Percentiles rank a stretch among this genome's conserved stretches.
Conservation (phyloP, 129 eudicot genomes). For the Tanacetum coccineum region DNA sequence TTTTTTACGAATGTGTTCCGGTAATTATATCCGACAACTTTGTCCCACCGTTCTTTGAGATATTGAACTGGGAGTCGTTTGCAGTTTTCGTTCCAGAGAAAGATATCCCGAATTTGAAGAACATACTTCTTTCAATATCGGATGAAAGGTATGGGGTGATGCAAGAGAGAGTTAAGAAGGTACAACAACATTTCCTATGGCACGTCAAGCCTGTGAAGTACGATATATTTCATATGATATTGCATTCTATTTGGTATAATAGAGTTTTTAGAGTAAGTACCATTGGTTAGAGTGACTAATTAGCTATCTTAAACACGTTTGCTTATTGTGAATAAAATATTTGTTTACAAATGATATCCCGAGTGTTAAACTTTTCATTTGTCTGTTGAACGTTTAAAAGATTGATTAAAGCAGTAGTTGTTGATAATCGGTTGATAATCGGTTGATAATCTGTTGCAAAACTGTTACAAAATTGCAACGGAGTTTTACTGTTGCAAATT, state of each 20-base stretch:
- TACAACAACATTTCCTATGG: slow-evolving; percentile 46
- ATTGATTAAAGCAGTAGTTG: too few relatives aligned
- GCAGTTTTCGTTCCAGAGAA: slow-evolving; percentile 32
- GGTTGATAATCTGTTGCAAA: too few relatives aligned
- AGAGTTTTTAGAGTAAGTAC: slow-evolving; percentile 8
- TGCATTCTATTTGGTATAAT: slow-evolving; percentile 8
- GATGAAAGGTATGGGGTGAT: slow-evolving; percentile 22
- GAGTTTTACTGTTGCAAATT: too few relatives aligned
- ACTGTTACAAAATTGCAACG: too few relatives aligned
- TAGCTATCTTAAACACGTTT: too few relatives aligned
- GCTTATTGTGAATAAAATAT: too few relatives aligned
- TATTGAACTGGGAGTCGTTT: slow-evolving; percentile 41
- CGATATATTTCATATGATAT: slow-evolving; percentile 11
- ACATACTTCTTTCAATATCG: slow-evolving; percentile 32
- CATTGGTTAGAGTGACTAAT: background rate
- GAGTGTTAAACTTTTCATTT: too few relatives aligned
- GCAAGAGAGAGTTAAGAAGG: slow-evolving; percentile 38
- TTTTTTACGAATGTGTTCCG: slow-evolving; percentile 40
- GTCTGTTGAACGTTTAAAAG: too few relatives aligned
- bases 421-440: too few relatives aligned
- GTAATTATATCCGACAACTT: slow-evolving; percentile 43
- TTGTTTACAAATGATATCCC: too few relatives aligned
- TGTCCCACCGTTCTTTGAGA: slow-evolving; percentile 43
- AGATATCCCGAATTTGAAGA: slow-evolving; percentile 46
- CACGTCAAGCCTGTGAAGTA: slow-evolving; percentile 15